These are phyloP conservation scores for Cercospora canescens DNA, from an alignment of 2,329 filamentous ascomycete genomes.

Conservation along the genomic window DNA sequence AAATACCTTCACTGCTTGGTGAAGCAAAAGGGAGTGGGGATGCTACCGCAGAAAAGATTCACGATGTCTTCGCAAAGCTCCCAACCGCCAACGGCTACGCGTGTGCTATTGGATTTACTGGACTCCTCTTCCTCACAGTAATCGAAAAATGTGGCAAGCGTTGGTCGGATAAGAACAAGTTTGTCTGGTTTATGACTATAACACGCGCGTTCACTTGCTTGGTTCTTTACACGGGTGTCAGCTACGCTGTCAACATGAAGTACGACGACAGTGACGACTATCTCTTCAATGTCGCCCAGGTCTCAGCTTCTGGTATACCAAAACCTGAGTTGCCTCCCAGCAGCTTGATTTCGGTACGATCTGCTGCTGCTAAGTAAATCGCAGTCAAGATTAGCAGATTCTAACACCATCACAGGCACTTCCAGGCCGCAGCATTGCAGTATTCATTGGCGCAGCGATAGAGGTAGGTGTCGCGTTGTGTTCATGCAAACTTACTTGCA, in stretches of 20 bases:
- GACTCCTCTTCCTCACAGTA: conserved; percentile 56
- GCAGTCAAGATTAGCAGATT: not conserved
- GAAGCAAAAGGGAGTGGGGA: conserved; percentile 50
- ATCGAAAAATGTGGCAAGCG: conserved; percentile 60
- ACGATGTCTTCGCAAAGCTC: conserved; percentile 58
- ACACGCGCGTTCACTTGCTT: conserved; percentile 62
- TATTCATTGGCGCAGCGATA: conserved; percentile 61
- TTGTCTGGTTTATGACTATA: conserved; percentile 60
- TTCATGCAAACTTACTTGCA: no score
- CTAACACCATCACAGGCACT: conserved; percentile 41
- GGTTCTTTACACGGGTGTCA: conserved; percentile 63
- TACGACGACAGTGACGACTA: conserved; percentile 42
- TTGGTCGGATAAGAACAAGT: conserved; percentile 59
- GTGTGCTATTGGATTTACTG: conserved; percentile 59
- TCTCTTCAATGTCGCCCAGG: conserved; percentile 60
- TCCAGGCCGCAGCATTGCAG: conserved; percentile 56
- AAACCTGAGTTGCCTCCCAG: conserved; percentile 51
- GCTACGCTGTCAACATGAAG: conserved; percentile 61
- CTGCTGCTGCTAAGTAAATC: not conserved
- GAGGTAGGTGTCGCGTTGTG: conserved; percentile 39
- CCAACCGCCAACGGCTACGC: conserved; percentile 60
- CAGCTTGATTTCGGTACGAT: conserved; percentile 44
- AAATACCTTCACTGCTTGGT: conserved; percentile 62
- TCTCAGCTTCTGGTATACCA: conserved; percentile 57
- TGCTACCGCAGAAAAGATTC: conserved; percentile 59